Percentiles rank a stretch among this genome's conserved stretches.
phyloP scores from a whole-genome alignment of 2,329 filamentous ascomycete species.

The Aspergillus piperis region DNA sequence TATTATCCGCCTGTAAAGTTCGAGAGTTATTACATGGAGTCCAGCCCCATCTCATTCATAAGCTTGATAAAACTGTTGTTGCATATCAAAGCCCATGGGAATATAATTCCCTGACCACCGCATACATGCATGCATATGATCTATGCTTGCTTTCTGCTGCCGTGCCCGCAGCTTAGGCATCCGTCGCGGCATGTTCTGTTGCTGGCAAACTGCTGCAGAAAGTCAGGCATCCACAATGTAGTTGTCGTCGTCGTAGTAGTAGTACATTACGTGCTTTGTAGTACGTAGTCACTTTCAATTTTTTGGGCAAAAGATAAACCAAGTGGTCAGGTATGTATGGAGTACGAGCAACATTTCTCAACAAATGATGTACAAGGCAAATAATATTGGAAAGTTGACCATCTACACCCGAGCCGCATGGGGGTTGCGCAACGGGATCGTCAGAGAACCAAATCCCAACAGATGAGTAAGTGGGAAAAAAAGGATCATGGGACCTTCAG shows the following conservation, averaged over 20 bases:
- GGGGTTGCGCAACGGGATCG: not conserved
- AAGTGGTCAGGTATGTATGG: not conserved
- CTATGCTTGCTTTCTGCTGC: not conserved
- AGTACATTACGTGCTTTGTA: too few relatives aligned
- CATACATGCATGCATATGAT: slow-evolving; percentile 6
- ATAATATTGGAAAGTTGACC: not conserved
- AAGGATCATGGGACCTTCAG: slow-evolving; percentile 30
- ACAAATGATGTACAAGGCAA: not conserved
- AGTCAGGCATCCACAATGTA: not conserved
- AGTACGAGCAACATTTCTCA: not conserved
- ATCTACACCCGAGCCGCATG: not conserved
- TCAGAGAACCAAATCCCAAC: slow-evolving; percentile 4
- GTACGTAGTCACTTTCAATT: too few relatives aligned
- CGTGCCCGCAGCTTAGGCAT: not conserved
- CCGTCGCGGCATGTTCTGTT: not conserved
- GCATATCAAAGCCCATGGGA: not conserved
- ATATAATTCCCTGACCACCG: slow-evolving; percentile 3
- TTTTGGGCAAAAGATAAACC: too few relatives aligned
- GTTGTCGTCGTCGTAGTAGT: not conserved
- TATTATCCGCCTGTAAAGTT: not conserved
- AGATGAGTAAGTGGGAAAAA: slow-evolving; percentile 5
- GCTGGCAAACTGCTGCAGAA: slow-evolving; percentile 3
- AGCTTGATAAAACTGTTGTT: not conserved
- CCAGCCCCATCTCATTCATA: not conserved
- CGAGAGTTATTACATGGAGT: not conserved